Evolutionary conservation across 257 asterid genomes (phyloP).

Genomic region (Petunia secreta): DNA sequence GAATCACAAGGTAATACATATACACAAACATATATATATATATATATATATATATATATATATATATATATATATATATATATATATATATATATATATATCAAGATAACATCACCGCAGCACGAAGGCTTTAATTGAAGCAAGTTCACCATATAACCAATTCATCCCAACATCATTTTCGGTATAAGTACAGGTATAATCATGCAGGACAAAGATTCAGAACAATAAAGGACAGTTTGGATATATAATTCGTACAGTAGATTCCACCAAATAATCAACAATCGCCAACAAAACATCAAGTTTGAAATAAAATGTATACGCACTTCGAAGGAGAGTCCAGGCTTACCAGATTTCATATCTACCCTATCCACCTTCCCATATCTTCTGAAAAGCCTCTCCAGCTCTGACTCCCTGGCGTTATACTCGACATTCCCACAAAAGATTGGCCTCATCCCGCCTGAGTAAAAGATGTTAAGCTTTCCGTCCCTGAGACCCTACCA

Average conservation of each 20-base stretch:
- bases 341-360: constrained; percentile 86
- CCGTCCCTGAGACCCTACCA: not conserved
- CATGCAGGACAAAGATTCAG: not conserved
- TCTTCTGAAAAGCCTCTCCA: constrained; percentile 77
- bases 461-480: constrained; percentile 27
- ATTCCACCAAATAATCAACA: not conserved
- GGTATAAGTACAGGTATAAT: not conserved
- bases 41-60: not conserved
- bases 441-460: constrained; percentile 65
- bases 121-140: not conserved
- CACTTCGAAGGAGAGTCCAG: not conserved
- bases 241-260: not conserved
- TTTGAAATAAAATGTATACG: not conserved
- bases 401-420: constrained; percentile 82
- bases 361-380: constrained; percentile 81
- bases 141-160: not conserved
- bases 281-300: not conserved
- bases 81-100: not conserved
- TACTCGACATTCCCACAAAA: constrained; percentile 81
- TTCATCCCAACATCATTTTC: not conserved
- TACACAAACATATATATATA: not conserved
- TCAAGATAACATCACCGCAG: not conserved
- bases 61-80: no score
- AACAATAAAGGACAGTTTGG: not conserved
- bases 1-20: not conserved